Conservation (phyloP, 345 rosid genomes). For the thale cress (Arabidopsis thaliana) region TAIR10.1 NC_003070.9:21975501-21976000, state of each 20-base stretch:
- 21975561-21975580: slow-evolving; percentile 2
- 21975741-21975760: background rate
- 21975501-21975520: slow-evolving; percentile 1
- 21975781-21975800: slow-evolving; percentile 19
- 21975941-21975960: no score
- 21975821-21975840: background rate
- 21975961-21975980: no score
- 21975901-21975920: no score
- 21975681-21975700: slow-evolving; percentile 1
- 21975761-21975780: slow-evolving; percentile 1
- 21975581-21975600: background rate
- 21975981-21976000: no score
- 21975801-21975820: background rate
- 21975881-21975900: no score
- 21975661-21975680: slow-evolving; percentile 3
- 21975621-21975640: background rate
- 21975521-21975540: background rate
- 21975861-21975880: background rate
- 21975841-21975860: background rate
- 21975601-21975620: background rate
- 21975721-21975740: no score
- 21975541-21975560: background rate
- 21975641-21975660: background rate
- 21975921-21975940: no score
- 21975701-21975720: no score